A percentile compares a stretch with the other conserved stretches of the same genome.
phyloP scores from a whole-genome alignment of 2,329 filamentous ascomycete genomes.

The Dactylonectria macrodidyma region DNA sequence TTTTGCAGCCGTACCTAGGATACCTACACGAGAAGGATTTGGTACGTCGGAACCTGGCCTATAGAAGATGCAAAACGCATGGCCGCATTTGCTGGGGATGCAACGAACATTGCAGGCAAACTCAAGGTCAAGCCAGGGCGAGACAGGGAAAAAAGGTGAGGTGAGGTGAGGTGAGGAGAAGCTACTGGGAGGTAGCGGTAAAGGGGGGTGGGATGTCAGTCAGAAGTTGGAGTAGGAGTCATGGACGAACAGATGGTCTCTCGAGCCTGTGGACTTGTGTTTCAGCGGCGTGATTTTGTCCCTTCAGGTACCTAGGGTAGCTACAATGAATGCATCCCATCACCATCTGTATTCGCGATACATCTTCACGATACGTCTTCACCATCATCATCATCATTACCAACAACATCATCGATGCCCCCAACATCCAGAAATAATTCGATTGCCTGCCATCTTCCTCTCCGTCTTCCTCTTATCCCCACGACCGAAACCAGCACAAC shows the following conservation, averaged over 20 bases:
- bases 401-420: background rate
- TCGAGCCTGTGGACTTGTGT: background rate
- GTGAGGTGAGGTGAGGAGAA: background rate
- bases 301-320: background rate
- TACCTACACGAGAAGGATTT: no score
- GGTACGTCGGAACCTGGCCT: background rate
- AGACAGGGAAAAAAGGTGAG: background rate
- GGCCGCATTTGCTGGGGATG: background rate
- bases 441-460: background rate
- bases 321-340: background rate
- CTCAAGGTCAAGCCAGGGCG: slow-evolving; percentile 2
- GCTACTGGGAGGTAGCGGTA: background rate
- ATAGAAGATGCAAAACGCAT: background rate
- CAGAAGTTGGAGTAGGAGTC: slow-evolving; percentile 9
- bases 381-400: background rate
- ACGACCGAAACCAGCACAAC: background rate
- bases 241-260: slow-evolving; percentile 6
- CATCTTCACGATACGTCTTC: background rate
- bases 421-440: slow-evolving; percentile 3
- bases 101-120: background rate
- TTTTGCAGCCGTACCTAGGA: no score
- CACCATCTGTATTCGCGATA: background rate
- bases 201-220: background rate
- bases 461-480: background rate
- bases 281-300: background rate